Evolutionary conservation across 768 basidiomycete genomes (phyloP).

Genomic region (Suillus hirtellus): DNA sequence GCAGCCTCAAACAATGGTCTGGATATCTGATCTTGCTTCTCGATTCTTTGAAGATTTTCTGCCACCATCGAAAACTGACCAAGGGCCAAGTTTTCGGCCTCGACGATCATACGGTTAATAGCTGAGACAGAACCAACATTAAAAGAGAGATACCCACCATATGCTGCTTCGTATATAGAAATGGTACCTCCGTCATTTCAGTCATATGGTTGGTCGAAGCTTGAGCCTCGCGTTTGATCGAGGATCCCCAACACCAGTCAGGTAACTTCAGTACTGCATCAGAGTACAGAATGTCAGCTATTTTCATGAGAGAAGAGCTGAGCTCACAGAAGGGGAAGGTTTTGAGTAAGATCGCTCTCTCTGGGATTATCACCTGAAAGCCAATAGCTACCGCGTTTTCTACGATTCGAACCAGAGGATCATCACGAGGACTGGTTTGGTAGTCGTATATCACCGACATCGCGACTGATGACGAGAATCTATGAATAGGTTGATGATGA

Average conservation of each 20-base stretch:
- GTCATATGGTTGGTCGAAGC: too few species aligned
- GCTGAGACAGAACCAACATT: too few species aligned
- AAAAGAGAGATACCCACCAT: too few species aligned
- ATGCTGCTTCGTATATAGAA: too few species aligned
- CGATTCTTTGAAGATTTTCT: slow-evolving; percentile 18
- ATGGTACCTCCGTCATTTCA: too few species aligned
- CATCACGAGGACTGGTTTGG: slow-evolving; percentile 13
- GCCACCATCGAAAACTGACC: slow-evolving; percentile 14
- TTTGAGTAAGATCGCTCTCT: slow-evolving; percentile 12
- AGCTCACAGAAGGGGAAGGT: too few species aligned
- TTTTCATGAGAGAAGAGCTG: too few species aligned
- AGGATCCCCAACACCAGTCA: too few species aligned
- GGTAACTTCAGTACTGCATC: too few species aligned
- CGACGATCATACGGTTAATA: accelerated
- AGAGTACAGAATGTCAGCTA: too few species aligned
- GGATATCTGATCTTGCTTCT: slow-evolving; percentile 10
- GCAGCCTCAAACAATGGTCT: slow-evolving; percentile 9
- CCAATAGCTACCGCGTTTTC: slow-evolving; percentile 6
- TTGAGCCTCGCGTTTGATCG: too few species aligned
- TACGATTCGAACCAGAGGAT: slow-evolving; percentile 13
- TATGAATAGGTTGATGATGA: slow-evolving; percentile 1
- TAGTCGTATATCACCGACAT: slow-evolving; percentile 20
- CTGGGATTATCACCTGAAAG: neutral
- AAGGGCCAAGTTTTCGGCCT: neutral
- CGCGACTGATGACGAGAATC: slow-evolving; percentile 34